Evolutionary conservation across 2,329 filamentous ascomycete genomes (phyloP), one percentile per base, ranked within the genome.

Genomic region (Trichoderma brevicompactum): DNA sequence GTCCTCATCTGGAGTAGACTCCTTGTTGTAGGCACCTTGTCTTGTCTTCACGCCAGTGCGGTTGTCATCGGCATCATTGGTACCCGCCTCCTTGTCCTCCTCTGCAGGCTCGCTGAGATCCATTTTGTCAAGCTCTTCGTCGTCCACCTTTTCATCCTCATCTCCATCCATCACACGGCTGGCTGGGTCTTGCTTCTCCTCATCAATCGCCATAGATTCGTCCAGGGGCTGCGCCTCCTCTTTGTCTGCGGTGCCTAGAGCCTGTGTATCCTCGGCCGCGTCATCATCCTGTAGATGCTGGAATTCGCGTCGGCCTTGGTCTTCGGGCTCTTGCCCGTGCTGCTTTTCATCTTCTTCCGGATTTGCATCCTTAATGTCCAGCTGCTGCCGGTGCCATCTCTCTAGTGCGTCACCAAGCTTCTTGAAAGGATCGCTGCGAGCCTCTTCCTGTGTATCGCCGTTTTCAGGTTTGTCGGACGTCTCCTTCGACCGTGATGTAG

Each of bases 361-460:
- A 17, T 74, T 72, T 5, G 77, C 74, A 65, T 90, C 84, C 74
- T 85, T 81, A 71, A 99, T 98, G 68, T 97, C 90, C 53, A 87
- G 87, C 72, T 96, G 92, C 73, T 93, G 92, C 66, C 92, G 87
- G 76, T 98, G 94, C 92, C 94, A 99, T 71, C 90, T 87, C 76
- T 98, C 94, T 38, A 99, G 83, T 6, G 92, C 90, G 79, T 99
- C 93, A 23, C 95, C 95, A 36, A 99, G 86, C 74, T 97, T 96
- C 79, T 95, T 95, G 83, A 97, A 97, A 1, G 93, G 91, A 70
- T 95, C 87, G 52, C 82, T 78, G 44, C 77, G 78, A 62, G 79
- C 77, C 7, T 78, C 77, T 61, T 83, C 79, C 49, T 80, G 75
- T 10, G 81, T 78, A 61, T 85, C 81, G 44, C 78, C 74, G 34